Percentiles rank a stretch among this genome's conserved stretches.
Conservation (phyloP, 352 stramenopile genomes). For the Phytophthora colocasiae region DNA sequence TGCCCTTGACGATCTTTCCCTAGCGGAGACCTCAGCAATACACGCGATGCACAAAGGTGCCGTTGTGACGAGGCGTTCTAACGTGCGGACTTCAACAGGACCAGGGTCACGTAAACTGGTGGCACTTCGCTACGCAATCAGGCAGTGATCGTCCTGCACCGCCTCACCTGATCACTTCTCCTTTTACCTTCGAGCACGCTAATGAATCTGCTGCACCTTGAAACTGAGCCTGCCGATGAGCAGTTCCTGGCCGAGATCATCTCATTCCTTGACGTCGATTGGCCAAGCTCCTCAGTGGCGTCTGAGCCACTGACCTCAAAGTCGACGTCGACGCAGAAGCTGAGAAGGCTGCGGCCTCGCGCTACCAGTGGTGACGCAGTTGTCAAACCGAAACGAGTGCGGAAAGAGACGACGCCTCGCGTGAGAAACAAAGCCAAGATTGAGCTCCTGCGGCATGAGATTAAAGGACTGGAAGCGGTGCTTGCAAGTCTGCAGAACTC, state of each 20-base stretch:
- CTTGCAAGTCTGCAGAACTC: conserved; percentile 27
- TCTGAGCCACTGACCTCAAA: neutral
- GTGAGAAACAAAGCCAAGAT: conserved; percentile 38
- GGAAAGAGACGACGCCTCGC: conserved; percentile 15
- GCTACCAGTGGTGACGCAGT: neutral
- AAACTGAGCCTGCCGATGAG: conserved; percentile 8
- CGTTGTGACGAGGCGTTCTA: conserved; percentile 8
- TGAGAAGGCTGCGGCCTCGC: conserved; percentile 11
- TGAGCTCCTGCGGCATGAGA: conserved; percentile 26
- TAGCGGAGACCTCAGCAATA: neutral
- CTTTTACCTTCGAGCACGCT: neutral
- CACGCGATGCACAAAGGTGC: neutral
- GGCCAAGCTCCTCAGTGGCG: neutral
- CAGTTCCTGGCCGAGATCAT: conserved; percentile 32
- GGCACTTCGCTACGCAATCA: too few species aligned
- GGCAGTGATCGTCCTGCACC: too few species aligned
- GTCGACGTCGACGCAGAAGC: neutral
- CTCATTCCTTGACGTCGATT: conserved; percentile 22
- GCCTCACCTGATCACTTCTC: conserved; percentile 17
- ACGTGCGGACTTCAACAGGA: conserved; percentile 9
- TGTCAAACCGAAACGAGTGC: conserved; percentile 6
- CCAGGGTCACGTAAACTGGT: conserved; percentile 7
- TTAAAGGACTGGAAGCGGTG: conserved; percentile 24
- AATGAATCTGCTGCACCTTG: conserved; percentile 15
- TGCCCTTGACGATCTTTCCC: too few species aligned